Evolutionary conservation across 257 asterid genomes (phyloP).

Genomic region (Phtheirospermum japonicum): DNA sequence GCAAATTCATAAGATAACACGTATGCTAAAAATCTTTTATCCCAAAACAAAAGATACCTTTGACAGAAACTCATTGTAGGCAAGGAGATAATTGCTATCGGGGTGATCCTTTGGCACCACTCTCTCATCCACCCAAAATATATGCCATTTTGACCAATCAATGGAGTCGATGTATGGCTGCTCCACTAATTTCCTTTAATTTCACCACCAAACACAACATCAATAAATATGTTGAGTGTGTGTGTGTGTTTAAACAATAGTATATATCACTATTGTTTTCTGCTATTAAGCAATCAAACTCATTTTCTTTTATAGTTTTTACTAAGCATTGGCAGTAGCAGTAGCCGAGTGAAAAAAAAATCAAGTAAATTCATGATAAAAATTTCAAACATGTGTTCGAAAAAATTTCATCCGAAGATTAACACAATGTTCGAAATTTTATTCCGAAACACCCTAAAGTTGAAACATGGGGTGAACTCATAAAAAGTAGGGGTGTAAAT

Average conservation of each 20-base stretch:
- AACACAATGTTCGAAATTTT: no score
- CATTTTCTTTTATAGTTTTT: no score
- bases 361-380: no score
- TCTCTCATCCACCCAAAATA: slow-evolving; percentile 94
- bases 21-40: neutral
- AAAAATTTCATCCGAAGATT: no score
- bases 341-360: no score
- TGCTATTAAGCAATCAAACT: neutral
- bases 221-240: neutral
- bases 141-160: slow-evolving; percentile 90
- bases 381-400: no score
- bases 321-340: no score
- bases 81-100: slow-evolving; percentile 87
- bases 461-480: no score
- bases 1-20: neutral
- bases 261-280: neutral
- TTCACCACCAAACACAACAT: slow-evolving; percentile 28
- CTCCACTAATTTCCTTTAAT: slow-evolving; percentile 71
- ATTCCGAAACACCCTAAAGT: no score
- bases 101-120: slow-evolving; percentile 90
- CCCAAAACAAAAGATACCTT: slow-evolving; percentile 43
- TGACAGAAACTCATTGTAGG: slow-evolving; percentile 66
- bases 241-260: neutral
- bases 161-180: slow-evolving; percentile 64
- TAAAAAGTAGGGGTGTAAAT: no score